These are phyloP conservation scores for Fusarium keratoplasticum DNA, from an alignment of 2,329 filamentous ascomycete genomes.

Conservation along the genomic window DNA sequence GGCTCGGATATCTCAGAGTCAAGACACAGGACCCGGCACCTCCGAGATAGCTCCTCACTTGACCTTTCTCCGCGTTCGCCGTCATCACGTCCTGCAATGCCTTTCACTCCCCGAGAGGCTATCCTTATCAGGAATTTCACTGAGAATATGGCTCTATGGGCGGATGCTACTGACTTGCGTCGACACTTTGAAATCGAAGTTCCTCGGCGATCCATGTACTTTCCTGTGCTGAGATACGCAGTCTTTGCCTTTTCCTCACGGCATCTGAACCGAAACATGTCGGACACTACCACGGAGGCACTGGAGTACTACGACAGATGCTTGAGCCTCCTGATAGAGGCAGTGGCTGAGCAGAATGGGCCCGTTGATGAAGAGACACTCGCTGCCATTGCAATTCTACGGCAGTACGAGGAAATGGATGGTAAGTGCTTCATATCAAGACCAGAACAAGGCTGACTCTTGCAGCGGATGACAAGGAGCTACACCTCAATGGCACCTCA, in stretches of 20 bases:
- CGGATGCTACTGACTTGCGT: conserved; percentile 26
- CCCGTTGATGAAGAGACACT: neutral
- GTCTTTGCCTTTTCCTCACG: conserved; percentile 28
- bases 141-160: neutral
- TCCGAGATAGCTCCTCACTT: neutral
- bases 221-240: conserved; percentile 29
- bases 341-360: neutral
- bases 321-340: neutral
- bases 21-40: neutral
- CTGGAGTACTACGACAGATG: neutral
- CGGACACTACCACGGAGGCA: neutral
- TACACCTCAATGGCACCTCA: conserved; percentile 31
- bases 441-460: neutral
- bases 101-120: neutral
- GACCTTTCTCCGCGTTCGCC: neutral
- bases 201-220: conserved; percentile 19
- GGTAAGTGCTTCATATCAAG: neutral
- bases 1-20: neutral
- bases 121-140: neutral
- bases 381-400: neutral
- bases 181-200: conserved; percentile 34
- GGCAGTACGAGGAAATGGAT: neutral
- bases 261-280: neutral
- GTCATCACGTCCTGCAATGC: neutral
- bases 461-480: conserved; percentile 30